These are phyloP conservation scores for Saturnispora hagleri DNA, from an alignment of 805 yeast genomes.

Conservation along the genomic window DNA sequence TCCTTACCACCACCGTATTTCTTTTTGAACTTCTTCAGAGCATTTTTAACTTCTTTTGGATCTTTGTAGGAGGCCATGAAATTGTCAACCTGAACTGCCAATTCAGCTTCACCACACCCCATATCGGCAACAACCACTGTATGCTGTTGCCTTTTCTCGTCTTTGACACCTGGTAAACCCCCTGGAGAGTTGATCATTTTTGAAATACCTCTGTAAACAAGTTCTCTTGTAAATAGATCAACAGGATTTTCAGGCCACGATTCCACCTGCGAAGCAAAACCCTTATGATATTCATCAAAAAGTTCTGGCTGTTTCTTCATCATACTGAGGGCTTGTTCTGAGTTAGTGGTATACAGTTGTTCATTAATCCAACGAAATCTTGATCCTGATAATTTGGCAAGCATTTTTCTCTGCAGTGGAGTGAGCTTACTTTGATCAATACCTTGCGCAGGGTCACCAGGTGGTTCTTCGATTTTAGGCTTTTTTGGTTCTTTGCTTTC, in stretches of 20 bases:
- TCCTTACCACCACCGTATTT: constrained; percentile 21
- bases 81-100: constrained; percentile 56
- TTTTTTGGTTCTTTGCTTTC: constrained; percentile 1
- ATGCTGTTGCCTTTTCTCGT: constrained; percentile 27
- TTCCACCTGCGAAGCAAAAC: constrained; percentile 90
- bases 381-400: constrained; percentile 89
- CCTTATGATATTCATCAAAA: constrained; percentile 91
- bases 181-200: constrained; percentile 87
- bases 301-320: constrained; percentile 76
- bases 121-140: constrained; percentile 85
- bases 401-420: constrained; percentile 90
- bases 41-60: constrained; percentile 28
- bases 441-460: constrained; percentile 18
- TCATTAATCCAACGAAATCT: constrained; percentile 98
- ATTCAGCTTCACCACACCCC: constrained; percentile 98
- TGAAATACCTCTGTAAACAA: constrained; percentile 48
- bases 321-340: constrained; percentile 65
- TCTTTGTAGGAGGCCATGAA: constrained; percentile 26
- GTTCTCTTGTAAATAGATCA: constrained; percentile 71
- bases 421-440: constrained; percentile 41
- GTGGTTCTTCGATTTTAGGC: constrained; percentile 8
- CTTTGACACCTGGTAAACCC: constrained; percentile 70
- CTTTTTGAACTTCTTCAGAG: constrained; percentile 16
- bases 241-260: constrained; percentile 99
- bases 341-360: constrained; percentile 81